These are phyloP conservation scores for Alternaria ventricosa DNA, from an alignment of 2,329 filamentous ascomycete genomes.

Conservation along the genomic window DNA sequence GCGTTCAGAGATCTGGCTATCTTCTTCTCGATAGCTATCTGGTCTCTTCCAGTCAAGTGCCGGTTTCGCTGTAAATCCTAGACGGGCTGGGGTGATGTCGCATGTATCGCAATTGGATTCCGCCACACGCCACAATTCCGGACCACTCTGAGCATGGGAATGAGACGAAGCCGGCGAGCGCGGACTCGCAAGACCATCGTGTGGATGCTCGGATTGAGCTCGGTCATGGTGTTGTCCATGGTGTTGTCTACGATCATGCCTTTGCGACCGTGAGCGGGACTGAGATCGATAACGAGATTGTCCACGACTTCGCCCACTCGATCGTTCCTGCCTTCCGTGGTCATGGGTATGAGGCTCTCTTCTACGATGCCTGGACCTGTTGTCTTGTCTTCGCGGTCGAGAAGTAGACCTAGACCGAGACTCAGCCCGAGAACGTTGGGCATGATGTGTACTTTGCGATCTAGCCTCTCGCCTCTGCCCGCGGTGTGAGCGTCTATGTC, in stretches of 20 bases:
- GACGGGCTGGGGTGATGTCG: neutral
- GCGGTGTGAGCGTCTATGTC: neutral
- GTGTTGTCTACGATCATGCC: neutral
- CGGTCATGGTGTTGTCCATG: too few species aligned
- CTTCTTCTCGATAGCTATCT: fast-evolving
- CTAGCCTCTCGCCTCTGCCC: neutral
- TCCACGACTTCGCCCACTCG: too few species aligned
- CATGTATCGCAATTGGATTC: neutral
- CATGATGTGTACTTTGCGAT: neutral
- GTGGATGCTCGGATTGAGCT: too few species aligned
- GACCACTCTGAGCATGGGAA: neutral
- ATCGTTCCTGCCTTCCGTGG: too few species aligned
- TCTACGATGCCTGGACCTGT: neutral
- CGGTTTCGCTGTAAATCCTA: neutral
- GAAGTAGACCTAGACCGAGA: neutral
- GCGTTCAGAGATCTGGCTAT: fast-evolving
- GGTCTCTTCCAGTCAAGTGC: neutral
- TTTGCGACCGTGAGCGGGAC: neutral
- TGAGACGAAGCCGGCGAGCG: neutral
- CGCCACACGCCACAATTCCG: neutral
- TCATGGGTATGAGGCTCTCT: too few species aligned
- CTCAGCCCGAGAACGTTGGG: neutral
- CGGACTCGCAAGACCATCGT: too few species aligned
- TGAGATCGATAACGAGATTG: neutral
- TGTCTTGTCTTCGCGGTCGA: neutral